Evolutionary conservation across 345 rosid species (phyloP).

Genomic region (Gossypium thurberi): DNA sequence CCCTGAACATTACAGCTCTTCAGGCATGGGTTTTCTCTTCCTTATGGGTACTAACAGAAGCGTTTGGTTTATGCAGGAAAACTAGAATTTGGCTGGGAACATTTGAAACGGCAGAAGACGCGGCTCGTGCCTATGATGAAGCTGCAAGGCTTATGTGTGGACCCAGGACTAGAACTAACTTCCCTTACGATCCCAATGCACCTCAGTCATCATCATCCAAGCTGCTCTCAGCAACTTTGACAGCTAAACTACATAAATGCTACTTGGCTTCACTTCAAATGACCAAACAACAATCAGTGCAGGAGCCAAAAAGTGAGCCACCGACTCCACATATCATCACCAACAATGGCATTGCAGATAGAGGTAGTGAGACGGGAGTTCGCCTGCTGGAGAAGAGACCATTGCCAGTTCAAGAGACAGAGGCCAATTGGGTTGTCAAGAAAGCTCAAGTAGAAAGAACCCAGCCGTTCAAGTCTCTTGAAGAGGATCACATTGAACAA

Average conservation of each 20-base stretch:
- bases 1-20: background rate
- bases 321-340: constrained; percentile 19
- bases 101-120: constrained; percentile 95
- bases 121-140: constrained; percentile 92
- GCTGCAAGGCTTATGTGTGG: constrained; percentile 99
- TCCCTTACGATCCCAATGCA: constrained; percentile 71
- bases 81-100: constrained; percentile 98
- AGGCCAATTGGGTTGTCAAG: constrained; percentile 39
- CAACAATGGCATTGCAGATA: constrained; percentile 23
- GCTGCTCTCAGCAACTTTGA: constrained; percentile 84
- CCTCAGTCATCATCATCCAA: constrained; percentile 68
- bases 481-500: constrained; percentile 90
- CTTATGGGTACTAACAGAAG: constrained; percentile 5
- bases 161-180: constrained; percentile 85
- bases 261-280: constrained; percentile 90
- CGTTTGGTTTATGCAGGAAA: constrained; percentile 55
- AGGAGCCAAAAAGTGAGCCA: constrained; percentile 18
- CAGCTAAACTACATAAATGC: constrained; percentile 85
- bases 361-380: constrained; percentile 18
- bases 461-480: constrained; percentile 50
- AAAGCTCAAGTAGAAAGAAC: constrained; percentile 27
- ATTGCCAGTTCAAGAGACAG: constrained; percentile 28
- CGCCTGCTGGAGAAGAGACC: constrained; percentile 27
- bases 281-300: constrained; percentile 51
- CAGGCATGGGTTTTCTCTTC: background rate